Base-by-base conservation (phyloP, 257 asterid species). In the Knoxia roxburghii region DNA sequence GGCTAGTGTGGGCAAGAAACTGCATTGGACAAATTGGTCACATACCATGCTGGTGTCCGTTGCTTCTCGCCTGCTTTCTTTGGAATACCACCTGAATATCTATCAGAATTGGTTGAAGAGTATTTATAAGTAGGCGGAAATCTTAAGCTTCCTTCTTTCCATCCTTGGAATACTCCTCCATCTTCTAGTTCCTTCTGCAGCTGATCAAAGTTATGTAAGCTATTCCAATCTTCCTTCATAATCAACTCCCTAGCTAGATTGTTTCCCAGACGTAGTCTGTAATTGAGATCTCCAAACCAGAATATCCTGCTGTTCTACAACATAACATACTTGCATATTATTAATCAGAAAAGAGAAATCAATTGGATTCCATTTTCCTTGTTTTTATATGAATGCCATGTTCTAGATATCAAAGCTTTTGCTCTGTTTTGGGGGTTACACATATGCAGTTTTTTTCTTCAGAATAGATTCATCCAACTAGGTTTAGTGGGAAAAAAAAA, bases 221-320 rank as follows among this genome's bases (percentile, higher is more conserved):
- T 86, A 73, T 81, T 83, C 96, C 95, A 91, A 30, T 91, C 85
- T 55, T 86, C 83, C 72, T 79, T 81, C 70, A 68, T 79, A 75
- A 91, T 83, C 48, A 89, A 70, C 70, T 87, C 83, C 80, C 98
- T 85, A 18, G 98, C 96, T 64, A 83, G 71, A 72, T 76, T 83
- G 84, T 91, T 96, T 72, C 89, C 95, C 63, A 91, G 76, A 80
- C 80, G 89, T 61, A 91, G 63, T 74, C 98, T 87, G 80, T 91
- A 91, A 87, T 91, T 91, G 73, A 91, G 96, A 83, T 91, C 98
- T 64, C 98, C 98, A n/a, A 91, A 89, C 98, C 95, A 91, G 83
- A 89, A 91, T 84, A 91, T 86, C 86, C 76, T 89, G 75, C 98
- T 91, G 90, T 68, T 75, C 72, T 70, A 78, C 78, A 76, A 77